Evolutionary conservation across 2,329 filamentous ascomycete genomes (phyloP), one percentile per base, ranked within the genome.

Genomic region (Scytalidium lignicola): DNA sequence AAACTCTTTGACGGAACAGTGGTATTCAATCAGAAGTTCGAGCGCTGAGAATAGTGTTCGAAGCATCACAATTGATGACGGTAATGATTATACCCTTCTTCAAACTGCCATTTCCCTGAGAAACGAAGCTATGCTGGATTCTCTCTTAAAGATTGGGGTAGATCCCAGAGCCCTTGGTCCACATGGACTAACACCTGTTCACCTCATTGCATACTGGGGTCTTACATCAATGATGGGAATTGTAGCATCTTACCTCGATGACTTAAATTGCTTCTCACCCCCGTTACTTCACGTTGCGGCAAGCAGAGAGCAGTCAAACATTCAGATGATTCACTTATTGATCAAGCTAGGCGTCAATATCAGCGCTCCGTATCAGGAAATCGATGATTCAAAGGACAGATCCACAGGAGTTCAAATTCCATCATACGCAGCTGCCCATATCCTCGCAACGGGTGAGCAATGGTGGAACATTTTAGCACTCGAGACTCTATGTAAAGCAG

Each of bases 281-380:
- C 43, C 48, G 20, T 21, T 50, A 28, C 44, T 50, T n/a, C 39
- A 50, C 20, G 18, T 22, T 12, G 48, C 48, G 20, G n/a, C 39
- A 9, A 28, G 28, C 9, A 18, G 48, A 20, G 13, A 26, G 6
- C 26, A 13, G 9, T 43, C 26, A 22, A 50, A 51, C 19, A 43
- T 48, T 20, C 28, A 48, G 17, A 51, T 47, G 32, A 43, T 51
- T 15, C 18, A 46, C 9, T 15, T 43, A 22, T 43, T 51, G 18
- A 44, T 51, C 41, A 26, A 41, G 7, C 9, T 28, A 3, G 49
- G 46, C 5, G 42, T 41, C 32, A 22, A 48, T 39, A 13, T 46
- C 7, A 42, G 41, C 46, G 22, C 40, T 17, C 29, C 6, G 10
- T 43, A 43, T 17, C 19, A 20, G 18, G 21, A 15, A 20, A 43